A percentile compares a stretch with the other conserved stretches of the same genome.
phyloP scores from a whole-genome alignment of 805 yeast species.

The Maudiozyma turicensis region DNA sequence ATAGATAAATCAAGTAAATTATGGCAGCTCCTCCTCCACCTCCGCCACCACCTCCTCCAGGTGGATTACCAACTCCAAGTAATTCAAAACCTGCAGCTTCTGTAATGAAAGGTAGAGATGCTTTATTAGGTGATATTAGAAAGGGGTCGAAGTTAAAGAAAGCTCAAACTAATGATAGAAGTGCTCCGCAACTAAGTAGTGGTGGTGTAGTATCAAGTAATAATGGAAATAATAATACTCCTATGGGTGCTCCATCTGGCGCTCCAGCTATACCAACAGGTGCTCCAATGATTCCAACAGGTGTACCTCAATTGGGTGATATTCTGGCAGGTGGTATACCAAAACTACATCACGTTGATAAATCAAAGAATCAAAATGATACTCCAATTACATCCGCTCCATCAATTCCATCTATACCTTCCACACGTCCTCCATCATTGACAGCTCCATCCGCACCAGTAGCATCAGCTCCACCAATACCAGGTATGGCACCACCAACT shows the following conservation, averaged over 20 bases:
- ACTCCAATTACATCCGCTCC: conserved; percentile 13
- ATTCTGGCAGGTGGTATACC: conserved; percentile 66
- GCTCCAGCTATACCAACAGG: conserved; percentile 23
- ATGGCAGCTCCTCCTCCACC: conserved; percentile 29
- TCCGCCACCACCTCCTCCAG: conserved; percentile 53
- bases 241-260: conserved; percentile 2
- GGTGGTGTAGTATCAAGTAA: conserved; percentile 26
- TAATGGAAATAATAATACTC: background rate
- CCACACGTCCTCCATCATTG: conserved; percentile 17
- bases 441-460: conserved; percentile 19
- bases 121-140: conserved; percentile 72
- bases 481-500: conserved; percentile 14
- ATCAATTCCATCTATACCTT: conserved; percentile 15
- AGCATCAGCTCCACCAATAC: conserved; percentile 17
- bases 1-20: background rate
- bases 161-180: conserved; percentile 57
- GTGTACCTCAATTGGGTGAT: conserved; percentile 28
- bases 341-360: conserved; percentile 44
- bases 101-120: conserved; percentile 36
- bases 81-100: conserved; percentile 26
- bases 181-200: conserved; percentile 39
- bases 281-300: conserved; percentile 13
- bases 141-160: conserved; percentile 56
- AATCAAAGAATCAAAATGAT: conserved; percentile 19
- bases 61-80: conserved; percentile 29